Percentiles rank a stretch among this genome's conserved stretches.
Evolutionary conservation across 208 protist genomes (phyloP).

Genomic region (Crithidia bombi): DNA sequence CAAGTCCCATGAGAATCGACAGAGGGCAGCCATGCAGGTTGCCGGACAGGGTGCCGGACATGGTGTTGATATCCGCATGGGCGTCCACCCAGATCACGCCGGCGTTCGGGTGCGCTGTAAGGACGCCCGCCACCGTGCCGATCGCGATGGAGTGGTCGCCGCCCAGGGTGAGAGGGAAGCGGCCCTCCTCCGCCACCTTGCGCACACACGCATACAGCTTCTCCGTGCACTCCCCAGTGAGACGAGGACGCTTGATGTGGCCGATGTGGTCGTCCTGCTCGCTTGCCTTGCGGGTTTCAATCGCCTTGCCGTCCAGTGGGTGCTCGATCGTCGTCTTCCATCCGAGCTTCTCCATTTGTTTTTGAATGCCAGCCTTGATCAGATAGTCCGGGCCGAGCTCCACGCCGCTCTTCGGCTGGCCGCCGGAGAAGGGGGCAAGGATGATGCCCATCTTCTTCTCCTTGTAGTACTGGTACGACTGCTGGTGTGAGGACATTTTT

Average conservation of each 20-base stretch:
- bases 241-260: slow-evolving; percentile 38
- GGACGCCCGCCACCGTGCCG: slow-evolving; percentile 48
- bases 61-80: slow-evolving; percentile 84
- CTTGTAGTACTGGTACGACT: slow-evolving; percentile 53
- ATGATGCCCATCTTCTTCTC: slow-evolving; percentile 49
- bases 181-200: slow-evolving; percentile 45
- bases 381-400: slow-evolving; percentile 53
- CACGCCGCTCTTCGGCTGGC: slow-evolving; percentile 49
- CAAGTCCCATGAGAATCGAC: slow-evolving; percentile 57
- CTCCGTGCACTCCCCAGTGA: slow-evolving; percentile 41
- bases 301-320: slow-evolving; percentile 37
- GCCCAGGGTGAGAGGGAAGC: slow-evolving; percentile 46
- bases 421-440: slow-evolving; percentile 54
- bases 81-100: slow-evolving; percentile 82
- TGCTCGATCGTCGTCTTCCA: slow-evolving; percentile 40
- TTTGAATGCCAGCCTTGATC: slow-evolving; percentile 41
- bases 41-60: slow-evolving; percentile 45
- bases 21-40: slow-evolving; percentile 86
- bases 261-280: slow-evolving; percentile 39
- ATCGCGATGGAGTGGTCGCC: slow-evolving; percentile 58
- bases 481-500: slow-evolving; percentile 19
- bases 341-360: slow-evolving; percentile 46
- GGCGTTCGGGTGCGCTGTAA: slow-evolving; percentile 51
- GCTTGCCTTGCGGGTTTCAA: slow-evolving; percentile 31
- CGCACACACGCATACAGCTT: slow-evolving; percentile 45